Percentiles rank a stretch among this genome's conserved stretches.
These are phyloP conservation scores for Paraphaeosphaeria minitans DNA, from an alignment of 2,329 filamentous ascomycete species.

Conservation along the genomic window DNA sequence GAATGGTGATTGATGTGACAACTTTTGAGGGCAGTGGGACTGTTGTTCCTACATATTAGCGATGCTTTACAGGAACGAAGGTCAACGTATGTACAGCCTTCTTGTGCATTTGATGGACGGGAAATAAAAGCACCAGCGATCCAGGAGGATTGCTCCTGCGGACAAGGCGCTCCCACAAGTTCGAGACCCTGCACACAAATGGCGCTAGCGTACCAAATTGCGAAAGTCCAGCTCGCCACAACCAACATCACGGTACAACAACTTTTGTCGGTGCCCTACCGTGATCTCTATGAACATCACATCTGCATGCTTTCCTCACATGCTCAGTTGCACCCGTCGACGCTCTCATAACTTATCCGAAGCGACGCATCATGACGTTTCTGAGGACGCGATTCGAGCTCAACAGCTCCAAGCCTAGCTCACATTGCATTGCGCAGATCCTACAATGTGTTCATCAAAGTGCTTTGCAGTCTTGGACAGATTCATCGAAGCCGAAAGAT, in stretches of 20 bases:
- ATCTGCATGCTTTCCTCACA: not conserved
- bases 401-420: not conserved
- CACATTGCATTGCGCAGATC: not conserved
- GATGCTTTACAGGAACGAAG: not conserved
- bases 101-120: not conserved
- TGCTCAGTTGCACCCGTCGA: not conserved
- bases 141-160: not conserved
- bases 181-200: not conserved
- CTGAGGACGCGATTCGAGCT: not conserved
- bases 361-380: not conserved
- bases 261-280: not conserved
- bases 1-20: not conserved
- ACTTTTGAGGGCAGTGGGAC: too few relatives aligned
- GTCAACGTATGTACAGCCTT: not conserved
- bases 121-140: not conserved
- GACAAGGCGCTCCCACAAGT: not conserved
- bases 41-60: not conserved
- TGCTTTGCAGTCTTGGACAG: too few relatives aligned
- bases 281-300: not conserved
- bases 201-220: not conserved
- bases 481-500: not conserved
- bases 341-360: not conserved
- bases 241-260: not conserved
- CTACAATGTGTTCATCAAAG: not conserved
- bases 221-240: not conserved